Conservation (phyloP, 2,329 filamentous ascomycete genomes). For the Arthrobotrys pseudoclavata region DNA sequence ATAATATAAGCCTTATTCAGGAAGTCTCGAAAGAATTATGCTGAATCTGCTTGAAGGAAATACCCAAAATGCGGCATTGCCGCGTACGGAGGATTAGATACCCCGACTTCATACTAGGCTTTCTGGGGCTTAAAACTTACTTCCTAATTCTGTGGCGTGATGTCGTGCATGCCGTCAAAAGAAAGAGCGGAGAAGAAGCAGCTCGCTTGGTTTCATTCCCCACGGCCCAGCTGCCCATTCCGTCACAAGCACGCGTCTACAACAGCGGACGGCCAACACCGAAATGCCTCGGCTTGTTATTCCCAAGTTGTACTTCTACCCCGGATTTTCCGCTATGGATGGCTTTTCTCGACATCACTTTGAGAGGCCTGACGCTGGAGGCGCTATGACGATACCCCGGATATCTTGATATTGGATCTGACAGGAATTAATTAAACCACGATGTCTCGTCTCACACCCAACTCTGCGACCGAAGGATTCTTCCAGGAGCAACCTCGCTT, state of each 20-base stretch:
- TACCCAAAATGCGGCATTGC: background rate
- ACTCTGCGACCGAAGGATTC: constrained; percentile 69
- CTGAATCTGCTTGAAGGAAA: background rate
- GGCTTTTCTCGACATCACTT: constrained; percentile 21
- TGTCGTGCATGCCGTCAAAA: constrained; percentile 15
- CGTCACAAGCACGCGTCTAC: constrained; percentile 52
- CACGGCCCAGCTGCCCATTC: constrained; percentile 29
- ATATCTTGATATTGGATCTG: background rate
- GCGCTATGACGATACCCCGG: background rate
- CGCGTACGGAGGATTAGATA: constrained; percentile 6
- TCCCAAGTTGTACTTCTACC: constrained; percentile 23
- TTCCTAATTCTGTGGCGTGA: constrained; percentile 16
- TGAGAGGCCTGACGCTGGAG: constrained; percentile 8
- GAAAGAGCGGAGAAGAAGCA: constrained; percentile 6
- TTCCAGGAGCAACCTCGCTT: constrained; percentile 72
- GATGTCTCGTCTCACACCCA: constrained; percentile 61
- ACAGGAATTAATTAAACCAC: background rate
- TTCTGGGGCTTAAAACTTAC: constrained; percentile 2
- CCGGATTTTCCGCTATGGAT: constrained; percentile 44
- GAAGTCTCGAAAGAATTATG: background rate
- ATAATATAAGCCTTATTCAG: background rate
- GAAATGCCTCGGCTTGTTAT: constrained; percentile 50
- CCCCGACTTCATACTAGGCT: background rate
- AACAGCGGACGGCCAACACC: constrained; percentile 6
- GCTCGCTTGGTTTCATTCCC: constrained; percentile 23